Evolutionary conservation across 108 stramenopile genomes (phyloP), one percentile per base, ranked within the genome.

Genomic region (Halocafeteria seosinensis): DNA sequence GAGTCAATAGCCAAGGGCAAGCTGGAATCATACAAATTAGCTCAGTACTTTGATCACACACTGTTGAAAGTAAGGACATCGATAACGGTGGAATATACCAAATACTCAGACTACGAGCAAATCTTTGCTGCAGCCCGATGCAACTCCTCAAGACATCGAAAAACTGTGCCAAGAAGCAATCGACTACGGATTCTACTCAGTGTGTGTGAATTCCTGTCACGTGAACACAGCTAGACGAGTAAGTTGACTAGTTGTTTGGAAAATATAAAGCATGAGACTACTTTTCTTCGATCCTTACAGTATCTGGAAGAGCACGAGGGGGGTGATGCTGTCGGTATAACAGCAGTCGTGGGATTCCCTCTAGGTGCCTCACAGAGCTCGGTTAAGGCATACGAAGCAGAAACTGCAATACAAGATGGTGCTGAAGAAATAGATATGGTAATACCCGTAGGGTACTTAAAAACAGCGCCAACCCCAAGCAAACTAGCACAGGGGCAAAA

Each of bases 401-500:
- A 37, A 36, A 36, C 52, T n/a, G 70, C 70, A 6, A 32, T 71
- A 8, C 13, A 1, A 17, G 70, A 13, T 26, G 70, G 62, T 27
- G 70, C 62, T 30, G 27, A 50, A 21, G 70, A 71, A 34, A 66
- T 71, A 27, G 70, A 71, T 27, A 71, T 65, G 50, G 70, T 71
- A 17, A 29, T 64, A 0, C 38, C 38, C 65, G 65, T 71, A 0
- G 50, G 64, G 13, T 60, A 52, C 36, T 21, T 71, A 32, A 58
- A 61, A 34, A 29, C 36, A 5, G 36, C 50, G 21, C 57, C 64
- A 47, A n/a, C 42, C 17, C 17, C 17, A n/a, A 17, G 42, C 42
- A 47, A 47, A n/a, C 17, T n/a, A 21, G 42, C 42, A n/a, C n/a
- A n/a, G n/a, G n/a, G n/a, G n/a, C n/a, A n/a, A n/a, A n/a, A n/a